These are phyloP conservation scores for Gillenia trifoliata DNA, from an alignment of 306 rosid species.

Conservation along the genomic window DNA sequence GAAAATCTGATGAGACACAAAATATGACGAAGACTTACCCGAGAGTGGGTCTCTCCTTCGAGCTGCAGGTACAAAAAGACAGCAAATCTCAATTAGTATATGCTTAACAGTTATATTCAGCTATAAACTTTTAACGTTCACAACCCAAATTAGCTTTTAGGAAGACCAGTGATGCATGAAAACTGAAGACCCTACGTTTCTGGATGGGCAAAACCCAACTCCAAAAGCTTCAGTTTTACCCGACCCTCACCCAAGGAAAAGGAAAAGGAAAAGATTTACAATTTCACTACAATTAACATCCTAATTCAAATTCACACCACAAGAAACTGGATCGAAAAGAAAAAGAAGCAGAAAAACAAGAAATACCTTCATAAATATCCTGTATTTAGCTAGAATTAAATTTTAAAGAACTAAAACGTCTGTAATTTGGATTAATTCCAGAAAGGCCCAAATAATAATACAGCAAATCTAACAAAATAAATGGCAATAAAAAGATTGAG, in stretches of 20 bases:
- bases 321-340: conserved; percentile 1
- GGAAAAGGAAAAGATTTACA: not conserved
- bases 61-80: conserved; percentile 54
- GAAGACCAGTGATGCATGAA: no score
- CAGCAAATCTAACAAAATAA: not conserved
- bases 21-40: conserved; percentile 50
- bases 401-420: not conserved
- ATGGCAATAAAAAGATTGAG: not conserved
- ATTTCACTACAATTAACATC: not conserved
- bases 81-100: not conserved
- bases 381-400: not conserved
- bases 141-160: not conserved
- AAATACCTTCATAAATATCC: not conserved
- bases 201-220: not conserved
- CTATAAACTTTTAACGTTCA: no score
- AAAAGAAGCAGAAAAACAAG: not conserved
- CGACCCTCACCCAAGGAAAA: not conserved
- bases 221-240: not conserved
- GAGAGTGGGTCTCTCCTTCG: conserved; percentile 99
- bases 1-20: not conserved
- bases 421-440: not conserved
- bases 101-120: not conserved
- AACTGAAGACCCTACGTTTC: no score
- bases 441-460: conserved; percentile 1
- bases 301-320: not conserved